Conservation (phyloP, 1,284 basidiomycete species). For the Ganoderma lucidum region DNA sequence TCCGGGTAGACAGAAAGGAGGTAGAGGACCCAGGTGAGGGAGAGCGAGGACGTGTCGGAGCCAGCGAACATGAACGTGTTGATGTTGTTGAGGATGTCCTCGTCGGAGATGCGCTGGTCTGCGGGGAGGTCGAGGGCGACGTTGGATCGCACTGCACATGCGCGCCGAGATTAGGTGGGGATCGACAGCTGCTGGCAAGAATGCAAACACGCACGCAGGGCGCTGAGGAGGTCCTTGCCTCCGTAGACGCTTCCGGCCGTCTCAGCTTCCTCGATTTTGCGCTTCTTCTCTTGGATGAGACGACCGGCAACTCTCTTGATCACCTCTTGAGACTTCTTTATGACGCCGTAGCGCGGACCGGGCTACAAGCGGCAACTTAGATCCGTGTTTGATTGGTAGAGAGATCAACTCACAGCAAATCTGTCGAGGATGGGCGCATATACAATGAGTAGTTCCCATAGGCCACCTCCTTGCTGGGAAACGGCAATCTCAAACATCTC, state of each 20-base stretch:
- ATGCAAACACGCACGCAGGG: slow-evolving; percentile 59
- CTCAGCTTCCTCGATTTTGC: slow-evolving; percentile 66
- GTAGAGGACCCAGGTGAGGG: slow-evolving; percentile 79
- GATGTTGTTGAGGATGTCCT: slow-evolving; percentile 82
- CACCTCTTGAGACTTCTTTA: slow-evolving; percentile 63
- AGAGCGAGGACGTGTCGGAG: slow-evolving; percentile 83
- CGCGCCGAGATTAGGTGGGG: slow-evolving; percentile 8
- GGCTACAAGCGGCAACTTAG: slow-evolving; percentile 10
- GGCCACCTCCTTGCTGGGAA: slow-evolving; percentile 55
- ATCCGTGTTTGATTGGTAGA: background rate
- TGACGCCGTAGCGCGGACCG: slow-evolving; percentile 27
- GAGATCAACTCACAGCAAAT: slow-evolving; percentile 42
- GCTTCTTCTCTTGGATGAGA: slow-evolving; percentile 75
- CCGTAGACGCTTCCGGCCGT: slow-evolving; percentile 53
- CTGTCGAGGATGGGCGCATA: slow-evolving; percentile 66
- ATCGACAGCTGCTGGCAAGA: slow-evolving; percentile 10
- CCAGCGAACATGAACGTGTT: slow-evolving; percentile 91
- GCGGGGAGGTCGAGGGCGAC: slow-evolving; percentile 64
- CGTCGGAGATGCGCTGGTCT: slow-evolving; percentile 80
- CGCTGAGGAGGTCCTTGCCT: slow-evolving; percentile 72
- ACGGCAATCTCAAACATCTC: slow-evolving; percentile 82
- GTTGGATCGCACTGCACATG: slow-evolving; percentile 74
- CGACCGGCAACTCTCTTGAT: slow-evolving; percentile 74
- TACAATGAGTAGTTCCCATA: slow-evolving; percentile 58
- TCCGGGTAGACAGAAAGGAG: slow-evolving; percentile 71